Evolutionary conservation across 495 filamentous ascomycete genomes (phyloP), one percentile per base, ranked within the genome.

Genomic region (Penicillium malachiteum): DNA sequence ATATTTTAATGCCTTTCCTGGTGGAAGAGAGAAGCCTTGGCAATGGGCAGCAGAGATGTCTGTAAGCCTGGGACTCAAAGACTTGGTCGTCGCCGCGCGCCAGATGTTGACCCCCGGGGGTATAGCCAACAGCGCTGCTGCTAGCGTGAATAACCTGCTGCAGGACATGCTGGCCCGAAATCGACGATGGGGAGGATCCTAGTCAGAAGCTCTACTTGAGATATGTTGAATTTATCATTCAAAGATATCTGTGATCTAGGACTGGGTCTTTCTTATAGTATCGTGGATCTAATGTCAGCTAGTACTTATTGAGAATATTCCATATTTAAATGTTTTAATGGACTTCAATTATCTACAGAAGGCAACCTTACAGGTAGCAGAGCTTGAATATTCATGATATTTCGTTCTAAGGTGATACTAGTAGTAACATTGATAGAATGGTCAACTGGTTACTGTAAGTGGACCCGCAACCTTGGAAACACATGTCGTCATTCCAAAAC

Each of bases 1-100:
- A 66, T 95, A 90, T 60, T 93, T 87, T 65, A 91, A 91, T 70
- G 77, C 80, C 1, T 60, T 77, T 41, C 86, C 86, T 0, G 85
- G 84, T 7, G 83, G 73, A 11, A 66, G 64, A 31, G 70, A 66
- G 46, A 69, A 74, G 42, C 87, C 88, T n/a, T 91, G 86, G 87
- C 74, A 81, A 63, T 91, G 88, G 88, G 86, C 83, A 3, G 74
- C 82, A 46, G 62, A 66, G 40, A 86, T 90, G 80, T 67, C 72
- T 9, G 37, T 78, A 54, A 77, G 78, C 70, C 68, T 76, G 70
- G 62, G 77, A 62, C 56, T 74, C 87, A 72, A 70, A 32, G 66
- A 68, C 49, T 14, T 77, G 48, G 48, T 78, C 43, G 52, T 55
- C 34, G 67, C 67, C 6, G 69, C 74, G 44, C 57, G 56, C 17